phyloP scores from a whole-genome alignment of 192 early-diverging fungal species.

The Coemansia erecta region DNA sequence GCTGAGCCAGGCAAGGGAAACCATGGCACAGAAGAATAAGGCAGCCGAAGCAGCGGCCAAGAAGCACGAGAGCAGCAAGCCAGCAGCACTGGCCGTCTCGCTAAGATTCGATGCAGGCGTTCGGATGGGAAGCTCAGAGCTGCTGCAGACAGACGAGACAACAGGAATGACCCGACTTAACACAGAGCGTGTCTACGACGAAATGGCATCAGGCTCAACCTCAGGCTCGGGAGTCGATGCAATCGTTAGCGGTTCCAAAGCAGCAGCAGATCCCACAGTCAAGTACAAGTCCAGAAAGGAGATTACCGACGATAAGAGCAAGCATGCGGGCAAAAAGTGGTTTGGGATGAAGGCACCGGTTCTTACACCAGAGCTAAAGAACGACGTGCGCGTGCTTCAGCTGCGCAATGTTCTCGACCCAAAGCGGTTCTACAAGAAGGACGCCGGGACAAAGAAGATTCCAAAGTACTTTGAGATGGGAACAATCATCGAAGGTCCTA shows the following conservation, averaged over 20 bases:
- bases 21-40: slow-evolving; percentile 13
- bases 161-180: slow-evolving; percentile 35
- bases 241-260: slow-evolving; percentile 5
- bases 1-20: slow-evolving; percentile 39
- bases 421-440: slow-evolving; percentile 88
- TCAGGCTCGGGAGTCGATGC: background rate
- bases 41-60: background rate
- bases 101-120: slow-evolving; percentile 22
- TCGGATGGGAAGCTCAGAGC: background rate
- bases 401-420: slow-evolving; percentile 86
- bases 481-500: slow-evolving; percentile 83
- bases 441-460: slow-evolving; percentile 55
- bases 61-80: background rate
- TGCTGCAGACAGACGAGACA: slow-evolving; percentile 13
- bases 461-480: slow-evolving; percentile 96
- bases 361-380: slow-evolving; percentile 85
- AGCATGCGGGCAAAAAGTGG: slow-evolving; percentile 61
- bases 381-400: slow-evolving; percentile 84
- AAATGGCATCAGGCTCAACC: background rate
- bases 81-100: slow-evolving; percentile 22
- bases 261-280: slow-evolving; percentile 37
- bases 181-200: slow-evolving; percentile 2
- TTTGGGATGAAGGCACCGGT: slow-evolving; percentile 86
- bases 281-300: slow-evolving; percentile 22
- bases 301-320: slow-evolving; percentile 17